Conservation (phyloP, 768 basidiomycete species). For the Ramaria rubella region DNA sequence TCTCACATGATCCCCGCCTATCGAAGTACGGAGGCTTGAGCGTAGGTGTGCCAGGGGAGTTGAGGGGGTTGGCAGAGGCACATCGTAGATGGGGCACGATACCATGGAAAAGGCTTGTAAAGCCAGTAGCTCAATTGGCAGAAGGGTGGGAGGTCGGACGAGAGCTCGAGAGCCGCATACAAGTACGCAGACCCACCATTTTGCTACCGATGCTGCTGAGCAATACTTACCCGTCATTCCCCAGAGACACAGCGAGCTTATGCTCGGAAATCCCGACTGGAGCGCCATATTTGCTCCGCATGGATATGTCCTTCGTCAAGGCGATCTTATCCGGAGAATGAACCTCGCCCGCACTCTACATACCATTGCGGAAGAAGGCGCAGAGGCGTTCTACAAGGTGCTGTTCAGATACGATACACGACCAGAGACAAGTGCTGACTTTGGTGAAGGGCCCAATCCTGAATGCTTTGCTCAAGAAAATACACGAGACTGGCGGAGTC, state of each 20-base stretch:
- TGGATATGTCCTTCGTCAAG: constrained; percentile 64
- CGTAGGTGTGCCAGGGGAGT: constrained; percentile 87
- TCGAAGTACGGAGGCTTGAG: constrained; percentile 73
- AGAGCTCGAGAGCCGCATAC: constrained; percentile 70
- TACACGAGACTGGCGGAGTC: constrained; percentile 69
- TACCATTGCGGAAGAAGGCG: constrained; percentile 66
- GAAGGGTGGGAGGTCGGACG: constrained; percentile 70
- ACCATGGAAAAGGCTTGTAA: constrained; percentile 70
- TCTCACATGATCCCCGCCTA: constrained; percentile 41
- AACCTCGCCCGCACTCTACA: constrained; percentile 75
- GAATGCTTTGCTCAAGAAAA: constrained; percentile 66
- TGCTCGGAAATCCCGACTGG: constrained; percentile 71
- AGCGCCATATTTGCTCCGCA: constrained; percentile 70
- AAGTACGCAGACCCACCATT: too few relatives aligned
- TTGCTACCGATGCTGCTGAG: constrained; percentile 18
- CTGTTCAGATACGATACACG: constrained; percentile 16
- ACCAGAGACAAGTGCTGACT: constrained; percentile 5
- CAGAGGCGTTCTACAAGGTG: constrained; percentile 79
- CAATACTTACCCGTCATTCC: not conserved
- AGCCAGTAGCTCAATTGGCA: constrained; percentile 71
- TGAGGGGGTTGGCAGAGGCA: constrained; percentile 80
- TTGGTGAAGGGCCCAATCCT: constrained; percentile 66
- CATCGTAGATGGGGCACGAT: constrained; percentile 77
- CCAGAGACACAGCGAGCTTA: constrained; percentile 28
- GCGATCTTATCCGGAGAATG: constrained; percentile 63